Evolutionary conservation across 164 flowering plant species (phyloP).

Genomic region (Annona squamosa): DNA sequence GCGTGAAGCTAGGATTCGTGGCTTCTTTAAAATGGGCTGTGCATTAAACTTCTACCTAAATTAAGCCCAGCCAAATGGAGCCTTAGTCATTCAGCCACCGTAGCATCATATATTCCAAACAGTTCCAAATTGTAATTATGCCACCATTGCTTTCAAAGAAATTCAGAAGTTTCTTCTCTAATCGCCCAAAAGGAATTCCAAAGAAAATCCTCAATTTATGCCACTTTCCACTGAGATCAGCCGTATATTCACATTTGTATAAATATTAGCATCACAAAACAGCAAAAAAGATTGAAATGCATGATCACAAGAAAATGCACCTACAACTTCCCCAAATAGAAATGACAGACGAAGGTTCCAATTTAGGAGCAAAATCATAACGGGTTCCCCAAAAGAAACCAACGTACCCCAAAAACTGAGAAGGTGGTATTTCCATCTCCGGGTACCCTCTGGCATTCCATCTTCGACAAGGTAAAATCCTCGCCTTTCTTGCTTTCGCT

Average conservation of each 20-base stretch:
- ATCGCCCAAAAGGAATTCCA: not conserved
- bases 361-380: not conserved
- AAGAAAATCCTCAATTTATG: not conserved
- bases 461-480: constrained; percentile 72
- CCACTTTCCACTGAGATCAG: not conserved
- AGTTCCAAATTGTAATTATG: not conserved
- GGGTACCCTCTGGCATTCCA: constrained; percentile 65
- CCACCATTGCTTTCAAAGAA: not conserved
- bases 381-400: not conserved
- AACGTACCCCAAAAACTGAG: constrained; percentile 75
- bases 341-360: not conserved
- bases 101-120: too few species aligned
- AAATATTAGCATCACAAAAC: not conserved
- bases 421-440: constrained; percentile 81
- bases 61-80: too few species aligned
- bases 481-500: constrained; percentile 95
- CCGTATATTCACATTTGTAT: not conserved
- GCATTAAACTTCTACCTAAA: too few species aligned
- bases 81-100: too few species aligned
- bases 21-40: too few species aligned
- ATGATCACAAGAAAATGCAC: not conserved
- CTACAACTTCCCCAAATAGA: not conserved
- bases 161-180: not conserved
- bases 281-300: not conserved
- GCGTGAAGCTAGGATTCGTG: too few species aligned